A percentile compares a stretch with the other conserved stretches of the same genome.
These are phyloP conservation scores for Phytophthora pini DNA, from an alignment of 352 stramenopile genomes.

Conservation along the genomic window DNA sequence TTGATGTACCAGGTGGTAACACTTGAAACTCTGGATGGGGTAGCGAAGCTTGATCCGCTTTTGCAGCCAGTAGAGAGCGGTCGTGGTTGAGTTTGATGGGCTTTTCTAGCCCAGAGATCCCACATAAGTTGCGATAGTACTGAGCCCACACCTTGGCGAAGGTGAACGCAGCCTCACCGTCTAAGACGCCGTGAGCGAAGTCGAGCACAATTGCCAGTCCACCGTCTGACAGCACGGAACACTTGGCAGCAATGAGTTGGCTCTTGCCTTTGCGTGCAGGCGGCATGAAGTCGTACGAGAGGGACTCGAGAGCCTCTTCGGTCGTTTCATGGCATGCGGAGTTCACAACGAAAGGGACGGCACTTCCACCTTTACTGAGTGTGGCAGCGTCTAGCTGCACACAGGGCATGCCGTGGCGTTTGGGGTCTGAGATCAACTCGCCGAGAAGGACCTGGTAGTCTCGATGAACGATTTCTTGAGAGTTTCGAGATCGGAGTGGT, in stretches of 20 bases:
- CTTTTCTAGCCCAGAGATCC: not conserved
- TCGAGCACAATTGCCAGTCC: conserved; percentile 4
- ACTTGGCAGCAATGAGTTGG: conserved; percentile 2
- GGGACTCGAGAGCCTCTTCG: not conserved
- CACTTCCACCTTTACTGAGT: not conserved
- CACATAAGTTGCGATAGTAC: conserved; percentile 3
- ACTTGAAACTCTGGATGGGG: conserved; percentile 7
- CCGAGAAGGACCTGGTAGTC: conserved; percentile 2
- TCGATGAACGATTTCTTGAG: conserved; percentile 3
- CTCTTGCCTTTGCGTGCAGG: not conserved
- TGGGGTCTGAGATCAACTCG: not conserved
- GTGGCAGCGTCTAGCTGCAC: conserved; percentile 2
- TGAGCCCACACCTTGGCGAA: conserved; percentile 8
- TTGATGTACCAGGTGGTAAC: not conserved
- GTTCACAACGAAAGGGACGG: not conserved
- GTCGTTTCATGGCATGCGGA: not conserved
- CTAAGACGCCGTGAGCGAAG: conserved; percentile 5
- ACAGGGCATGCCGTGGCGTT: not conserved
- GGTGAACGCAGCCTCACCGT: conserved; percentile 6
- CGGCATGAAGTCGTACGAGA: conserved; percentile 9
- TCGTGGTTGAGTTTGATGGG: conserved; percentile 11
- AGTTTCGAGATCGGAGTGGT: not conserved
- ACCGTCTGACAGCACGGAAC: not conserved
- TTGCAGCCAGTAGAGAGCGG: not conserved
- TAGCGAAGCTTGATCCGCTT: not conserved